Conservation (phyloP, 257 asterid species). For the Rauvolfia tetraphylla region DNA sequence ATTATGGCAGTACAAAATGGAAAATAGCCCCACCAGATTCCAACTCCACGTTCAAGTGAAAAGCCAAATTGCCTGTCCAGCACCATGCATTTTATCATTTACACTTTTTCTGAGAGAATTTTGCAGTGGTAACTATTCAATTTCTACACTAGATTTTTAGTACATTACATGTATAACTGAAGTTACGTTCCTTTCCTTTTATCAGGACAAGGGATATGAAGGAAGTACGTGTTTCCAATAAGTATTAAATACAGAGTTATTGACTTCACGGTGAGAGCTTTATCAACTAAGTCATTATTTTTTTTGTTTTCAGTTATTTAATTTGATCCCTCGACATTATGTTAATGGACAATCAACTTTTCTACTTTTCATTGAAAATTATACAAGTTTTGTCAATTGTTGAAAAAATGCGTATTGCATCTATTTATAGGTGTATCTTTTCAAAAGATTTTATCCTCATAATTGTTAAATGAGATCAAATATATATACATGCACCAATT, state of each 20-base stretch:
- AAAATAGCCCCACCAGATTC: constrained; percentile 3
- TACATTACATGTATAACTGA: neutral
- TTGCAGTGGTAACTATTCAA: neutral
- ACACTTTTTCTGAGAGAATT: neutral
- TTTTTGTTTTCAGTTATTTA: too few species aligned
- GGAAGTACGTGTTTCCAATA: too few species aligned
- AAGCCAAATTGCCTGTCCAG: neutral
- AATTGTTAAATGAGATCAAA: neutral
- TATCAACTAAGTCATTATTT: too few species aligned
- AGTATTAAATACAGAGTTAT: too few species aligned
- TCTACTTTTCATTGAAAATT: neutral
- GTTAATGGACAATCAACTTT: neutral
- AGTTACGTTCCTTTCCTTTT: neutral
- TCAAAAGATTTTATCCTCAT: neutral
- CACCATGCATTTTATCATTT: neutral
- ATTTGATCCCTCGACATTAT: too few species aligned
- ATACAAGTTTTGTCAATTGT: neutral
- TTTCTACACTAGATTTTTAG: neutral
- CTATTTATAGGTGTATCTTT: neutral
- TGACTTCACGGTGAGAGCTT: too few species aligned
- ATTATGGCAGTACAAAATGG: neutral
- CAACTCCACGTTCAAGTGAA: neutral
- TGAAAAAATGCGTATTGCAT: neutral
- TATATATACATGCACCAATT: neutral
- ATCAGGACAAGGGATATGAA: too few species aligned